Base-by-base conservation (phyloP, 2,329 filamentous ascomycete species). In the Colletotrichum tropicicola region DNA sequence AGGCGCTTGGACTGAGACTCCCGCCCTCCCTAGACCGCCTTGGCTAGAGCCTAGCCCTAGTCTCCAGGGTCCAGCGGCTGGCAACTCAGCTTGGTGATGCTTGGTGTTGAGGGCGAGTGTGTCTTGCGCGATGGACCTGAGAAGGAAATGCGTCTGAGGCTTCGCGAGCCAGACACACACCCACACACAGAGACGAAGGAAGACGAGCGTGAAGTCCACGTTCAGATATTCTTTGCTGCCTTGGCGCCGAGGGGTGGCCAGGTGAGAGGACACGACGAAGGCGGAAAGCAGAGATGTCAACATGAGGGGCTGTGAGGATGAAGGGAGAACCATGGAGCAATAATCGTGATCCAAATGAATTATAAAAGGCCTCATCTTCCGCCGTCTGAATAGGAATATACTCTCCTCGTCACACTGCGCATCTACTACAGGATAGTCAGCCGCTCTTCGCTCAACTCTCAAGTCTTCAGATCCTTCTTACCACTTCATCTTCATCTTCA, bases 401-500 rank as follows among this genome's bases (percentile, higher is more conserved):
- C 23, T 32, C 19, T 53, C 66, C 32, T 60, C 64, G 65, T 55
- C 55, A 60, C 47, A 58, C 39, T 27, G n/a, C 32, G 25, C 30
- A 39, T 52, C 41, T 43, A 54, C 43, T 53, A 51, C 65, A 67
- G 51, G 61, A 60, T 67, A 67, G 61, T 52, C 39, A 67, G 65
- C 56, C 35, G 41, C 65, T 57, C 45, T 56, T 45, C 39, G 30
- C 47, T 59, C 48, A 49, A 21, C 21, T 54, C 32, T 44, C 49
- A 56, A 53, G 23, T 51, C 57, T 65, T 56, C 37, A 28, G 49
- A 25, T 54, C 48, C 32, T 17, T 49, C 13, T 41, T 43, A 48
- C 19, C 35, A 17, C 27, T 6, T 49, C 45, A 32, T 49, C 45
- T 47, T 47, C 23, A 47, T n/a, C n/a, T n/a, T n/a, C n/a, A 15